Conservation (phyloP, 345 rosid genomes). For the Heritiera littoralis region DNA sequence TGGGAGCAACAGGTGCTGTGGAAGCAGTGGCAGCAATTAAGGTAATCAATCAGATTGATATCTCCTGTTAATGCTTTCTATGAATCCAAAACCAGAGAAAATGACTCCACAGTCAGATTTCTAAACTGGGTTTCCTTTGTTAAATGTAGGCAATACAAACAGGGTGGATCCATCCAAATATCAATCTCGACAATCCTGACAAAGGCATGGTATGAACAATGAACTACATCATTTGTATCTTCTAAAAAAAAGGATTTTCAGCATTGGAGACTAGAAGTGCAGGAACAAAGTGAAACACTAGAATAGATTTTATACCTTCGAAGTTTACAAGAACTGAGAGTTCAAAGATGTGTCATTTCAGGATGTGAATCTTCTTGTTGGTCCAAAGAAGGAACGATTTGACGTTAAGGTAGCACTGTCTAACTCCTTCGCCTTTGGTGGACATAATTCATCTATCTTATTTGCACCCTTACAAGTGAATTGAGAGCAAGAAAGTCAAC, state of each 20-base stretch:
- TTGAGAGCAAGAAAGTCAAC: neutral
- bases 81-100: too few species aligned
- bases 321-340: neutral
- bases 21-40: slow-evolving; percentile 84
- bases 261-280: too few species aligned
- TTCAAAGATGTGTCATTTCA: slow-evolving; percentile 25
- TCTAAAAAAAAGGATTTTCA: too few species aligned
- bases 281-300: neutral
- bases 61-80: neutral
- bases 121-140: neutral
- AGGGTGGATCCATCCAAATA: slow-evolving; percentile 94
- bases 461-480: slow-evolving; percentile 79
- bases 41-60: slow-evolving; percentile 37
- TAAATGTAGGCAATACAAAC: slow-evolving; percentile 72
- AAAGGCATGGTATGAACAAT: slow-evolving; percentile 58
- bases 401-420: slow-evolving; percentile 78
- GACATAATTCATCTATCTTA: slow-evolving; percentile 23
- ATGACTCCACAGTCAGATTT: neutral
- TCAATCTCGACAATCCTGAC: slow-evolving; percentile 87
- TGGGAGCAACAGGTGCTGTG: slow-evolving; percentile 91
- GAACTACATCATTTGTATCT: too few species aligned
- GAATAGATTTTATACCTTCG: neutral
- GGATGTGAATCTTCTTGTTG: slow-evolving; percentile 71
- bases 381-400: slow-evolving; percentile 77
- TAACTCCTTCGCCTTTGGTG: slow-evolving; percentile 40